phyloP scores from a whole-genome alignment of 441 rosid species.

The Breynia disticha region DNA sequence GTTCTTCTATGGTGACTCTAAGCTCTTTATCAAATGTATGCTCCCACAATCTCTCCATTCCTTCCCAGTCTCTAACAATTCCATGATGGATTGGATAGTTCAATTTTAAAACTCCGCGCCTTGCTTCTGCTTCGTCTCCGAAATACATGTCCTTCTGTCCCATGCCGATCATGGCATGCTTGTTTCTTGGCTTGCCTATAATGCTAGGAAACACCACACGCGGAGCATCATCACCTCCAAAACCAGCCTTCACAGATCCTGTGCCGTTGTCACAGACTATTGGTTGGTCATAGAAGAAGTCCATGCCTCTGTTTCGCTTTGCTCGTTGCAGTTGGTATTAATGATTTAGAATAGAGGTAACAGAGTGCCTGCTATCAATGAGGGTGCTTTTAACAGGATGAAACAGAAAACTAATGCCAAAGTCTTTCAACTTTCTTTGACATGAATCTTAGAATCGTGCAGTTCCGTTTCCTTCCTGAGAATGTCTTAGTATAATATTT shows the following conservation, averaged over 20 bases:
- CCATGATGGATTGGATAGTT: conserved; percentile 64
- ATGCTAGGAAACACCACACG: conserved; percentile 58
- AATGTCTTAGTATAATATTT: no score
- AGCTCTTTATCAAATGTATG: conserved; percentile 55
- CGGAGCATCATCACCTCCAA: conserved; percentile 56
- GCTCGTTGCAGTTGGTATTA: no score
- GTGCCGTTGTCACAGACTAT: conserved; percentile 46
- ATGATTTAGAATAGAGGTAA: no score
- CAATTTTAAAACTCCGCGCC: conserved; percentile 47
- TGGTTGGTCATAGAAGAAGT: conserved; percentile 18
- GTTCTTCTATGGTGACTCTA: conserved; percentile 48
- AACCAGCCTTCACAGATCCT: conserved; percentile 51
- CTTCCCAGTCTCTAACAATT: conserved; percentile 67
- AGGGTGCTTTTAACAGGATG: no score
- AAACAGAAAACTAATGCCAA: no score
- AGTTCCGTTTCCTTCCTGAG: no score
- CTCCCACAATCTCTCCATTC: conserved; percentile 61
- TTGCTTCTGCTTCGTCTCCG: conserved; percentile 53
- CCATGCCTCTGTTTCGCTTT: no score
- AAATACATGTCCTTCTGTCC: conserved; percentile 54
- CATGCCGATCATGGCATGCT: conserved; percentile 57
- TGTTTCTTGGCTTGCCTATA: conserved; percentile 54
- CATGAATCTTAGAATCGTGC: no score
- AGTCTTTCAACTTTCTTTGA: no score
- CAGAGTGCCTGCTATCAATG: no score